These are phyloP conservation scores for Golubevia sp. DNA, from an alignment of 1,284 basidiomycete species.

Conservation along the genomic window DNA sequence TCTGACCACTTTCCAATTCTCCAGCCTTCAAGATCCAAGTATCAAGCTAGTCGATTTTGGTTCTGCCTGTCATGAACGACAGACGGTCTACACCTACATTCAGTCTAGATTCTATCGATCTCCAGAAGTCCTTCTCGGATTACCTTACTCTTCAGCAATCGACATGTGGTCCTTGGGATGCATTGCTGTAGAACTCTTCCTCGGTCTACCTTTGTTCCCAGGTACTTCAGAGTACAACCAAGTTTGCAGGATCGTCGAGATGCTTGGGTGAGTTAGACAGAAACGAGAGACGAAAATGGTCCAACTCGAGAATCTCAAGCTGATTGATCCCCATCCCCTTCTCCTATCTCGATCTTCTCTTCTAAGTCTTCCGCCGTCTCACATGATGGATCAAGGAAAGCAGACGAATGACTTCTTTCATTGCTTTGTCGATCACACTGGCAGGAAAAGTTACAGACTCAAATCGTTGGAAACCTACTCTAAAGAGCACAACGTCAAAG, in stretches of 20 bases:
- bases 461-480: slow-evolving; percentile 56
- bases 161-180: slow-evolving; percentile 62
- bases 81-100: slow-evolving; percentile 61
- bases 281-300: background rate
- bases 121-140: slow-evolving; percentile 55
- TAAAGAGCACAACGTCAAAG: slow-evolving; percentile 52
- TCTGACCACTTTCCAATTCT: background rate
- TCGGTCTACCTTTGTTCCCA: slow-evolving; percentile 55
- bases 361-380: slow-evolving; percentile 42
- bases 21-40: slow-evolving; percentile 44
- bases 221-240: slow-evolving; percentile 61
- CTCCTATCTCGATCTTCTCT: background rate
- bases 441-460: slow-evolving; percentile 44
- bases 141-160: slow-evolving; percentile 56
- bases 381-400: slow-evolving; percentile 58
- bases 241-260: slow-evolving; percentile 53
- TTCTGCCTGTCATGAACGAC: slow-evolving; percentile 58
- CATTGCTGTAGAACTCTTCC: slow-evolving; percentile 59
- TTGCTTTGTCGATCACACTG: slow-evolving; percentile 46
- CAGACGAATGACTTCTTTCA: slow-evolving; percentile 59
- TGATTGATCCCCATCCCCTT: background rate
- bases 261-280: slow-evolving; percentile 39
- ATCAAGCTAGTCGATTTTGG: slow-evolving; percentile 61
- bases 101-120: slow-evolving; percentile 61
- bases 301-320: background rate